Evolutionary conservation across 192 early-diverging fungal genomes (phyloP).

Genomic region (Pecoramyces ruminantium): DNA sequence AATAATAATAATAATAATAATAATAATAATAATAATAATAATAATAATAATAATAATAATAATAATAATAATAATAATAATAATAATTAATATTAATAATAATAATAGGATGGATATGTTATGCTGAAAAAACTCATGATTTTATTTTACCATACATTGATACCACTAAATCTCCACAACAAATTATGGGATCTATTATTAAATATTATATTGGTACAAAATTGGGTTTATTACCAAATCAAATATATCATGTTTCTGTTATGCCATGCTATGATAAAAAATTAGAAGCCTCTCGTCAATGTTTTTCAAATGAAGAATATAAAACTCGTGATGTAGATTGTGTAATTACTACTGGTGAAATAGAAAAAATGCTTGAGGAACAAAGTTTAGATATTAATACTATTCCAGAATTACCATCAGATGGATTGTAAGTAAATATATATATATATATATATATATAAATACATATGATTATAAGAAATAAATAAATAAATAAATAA

Average conservation of each 20-base stretch:
- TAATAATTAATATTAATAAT: no score
- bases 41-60: no score
- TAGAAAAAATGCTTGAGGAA: slow-evolving; percentile 72
- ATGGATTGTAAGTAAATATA: slow-evolving; percentile 13
- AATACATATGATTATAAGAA: no score
- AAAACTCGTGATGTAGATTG: slow-evolving; percentile 86
- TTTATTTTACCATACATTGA: slow-evolving; percentile 76
- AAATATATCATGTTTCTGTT: slow-evolving; percentile 80
- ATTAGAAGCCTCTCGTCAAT: slow-evolving; percentile 82
- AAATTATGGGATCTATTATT: slow-evolving; percentile 85
- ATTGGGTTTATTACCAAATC: slow-evolving; percentile 45
- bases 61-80: no score
- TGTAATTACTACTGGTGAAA: slow-evolving; percentile 85
- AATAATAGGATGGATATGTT: slow-evolving; percentile 83
- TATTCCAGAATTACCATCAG: slow-evolving; percentile 33
- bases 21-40: no score
- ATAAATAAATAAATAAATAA: no score
- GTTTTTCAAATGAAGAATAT: slow-evolving; percentile 73
- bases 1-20: no score
- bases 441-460: no score
- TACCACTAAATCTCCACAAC: slow-evolving; percentile 88
- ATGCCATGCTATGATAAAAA: slow-evolving; percentile 99
- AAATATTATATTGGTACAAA: slow-evolving; percentile 64
- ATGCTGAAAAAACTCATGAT: slow-evolving; percentile 94
- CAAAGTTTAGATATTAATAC: slow-evolving; percentile 19